Conservation (phyloP, 768 basidiomycete genomes). For the Crassisporium funariophilum region DNA sequence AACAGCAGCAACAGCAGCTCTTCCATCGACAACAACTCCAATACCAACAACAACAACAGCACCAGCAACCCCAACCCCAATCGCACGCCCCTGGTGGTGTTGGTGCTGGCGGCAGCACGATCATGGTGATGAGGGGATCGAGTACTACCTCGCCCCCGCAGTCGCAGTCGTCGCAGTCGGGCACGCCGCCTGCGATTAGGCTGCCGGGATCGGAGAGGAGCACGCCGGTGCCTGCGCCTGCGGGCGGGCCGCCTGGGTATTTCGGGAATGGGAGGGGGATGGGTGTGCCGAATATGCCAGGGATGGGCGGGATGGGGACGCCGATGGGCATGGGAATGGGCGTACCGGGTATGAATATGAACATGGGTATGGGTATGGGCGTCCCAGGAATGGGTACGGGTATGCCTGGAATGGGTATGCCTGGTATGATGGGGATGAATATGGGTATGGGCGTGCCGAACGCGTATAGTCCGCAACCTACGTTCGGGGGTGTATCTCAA, state of each 20-base stretch:
- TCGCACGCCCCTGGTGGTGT: no score
- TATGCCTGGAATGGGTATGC: constrained; percentile 5
- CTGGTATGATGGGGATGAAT: not conserved
- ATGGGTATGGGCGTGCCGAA: constrained; percentile 7
- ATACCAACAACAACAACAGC: constrained; percentile 7
- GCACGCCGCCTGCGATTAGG: constrained; percentile 42
- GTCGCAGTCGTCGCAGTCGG: constrained; percentile 26
- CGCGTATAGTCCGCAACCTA: constrained; percentile 8
- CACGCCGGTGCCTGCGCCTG: constrained; percentile 1
- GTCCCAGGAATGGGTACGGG: constrained; percentile 8
- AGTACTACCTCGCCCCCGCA: constrained; percentile 15
- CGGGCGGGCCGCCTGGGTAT: constrained; percentile 28
- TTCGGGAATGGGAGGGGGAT: constrained; percentile 24
- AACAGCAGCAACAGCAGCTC: constrained; percentile 13
- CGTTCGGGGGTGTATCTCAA: constrained; percentile 7
- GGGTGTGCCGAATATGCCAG: no score
- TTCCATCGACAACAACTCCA: not conserved
- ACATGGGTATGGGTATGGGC: constrained; percentile 25
- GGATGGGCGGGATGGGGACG: constrained; percentile 3
- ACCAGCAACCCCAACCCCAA: constrained; percentile 5
- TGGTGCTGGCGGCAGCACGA: no score
- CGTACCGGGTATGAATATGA: no score
- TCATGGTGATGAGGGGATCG: not conserved
- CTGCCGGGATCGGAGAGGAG: constrained; percentile 27
- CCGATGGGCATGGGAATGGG: constrained; percentile 8